phyloP scores from a whole-genome alignment of 495 filamentous ascomycete genomes.

The Trichoderma virens region DNA sequence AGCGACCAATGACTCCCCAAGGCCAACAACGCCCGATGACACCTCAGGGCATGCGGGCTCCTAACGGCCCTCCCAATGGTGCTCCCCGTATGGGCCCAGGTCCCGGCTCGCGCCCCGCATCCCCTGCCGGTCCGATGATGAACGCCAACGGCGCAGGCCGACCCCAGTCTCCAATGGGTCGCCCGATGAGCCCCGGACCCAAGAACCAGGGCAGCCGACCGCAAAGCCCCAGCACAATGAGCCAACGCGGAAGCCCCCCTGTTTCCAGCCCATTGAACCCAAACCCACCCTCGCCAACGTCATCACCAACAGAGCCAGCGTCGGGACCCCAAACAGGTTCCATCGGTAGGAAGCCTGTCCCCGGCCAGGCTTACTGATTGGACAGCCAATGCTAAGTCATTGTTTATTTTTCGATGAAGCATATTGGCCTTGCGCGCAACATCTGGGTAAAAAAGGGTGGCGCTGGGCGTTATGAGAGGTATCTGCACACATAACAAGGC shows the following conservation, averaged over 20 bases:
- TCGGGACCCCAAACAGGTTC: slow-evolving; percentile 29
- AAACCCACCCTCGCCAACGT: slow-evolving; percentile 19
- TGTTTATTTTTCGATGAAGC: not conserved
- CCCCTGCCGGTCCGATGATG: slow-evolving; percentile 26
- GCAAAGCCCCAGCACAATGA: slow-evolving; percentile 26
- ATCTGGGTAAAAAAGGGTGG: not conserved
- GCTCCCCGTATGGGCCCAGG: slow-evolving; percentile 33
- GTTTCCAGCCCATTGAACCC: slow-evolving; percentile 57
- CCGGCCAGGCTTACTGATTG: slow-evolving; percentile 39
- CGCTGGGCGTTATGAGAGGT: not conserved
- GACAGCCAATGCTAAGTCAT: not conserved
- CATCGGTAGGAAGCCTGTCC: slow-evolving; percentile 38
- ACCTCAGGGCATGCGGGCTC: slow-evolving; percentile 21
- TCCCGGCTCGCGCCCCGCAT: slow-evolving; percentile 25
- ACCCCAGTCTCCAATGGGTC: slow-evolving; percentile 37
- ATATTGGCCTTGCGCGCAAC: slow-evolving; percentile 1
- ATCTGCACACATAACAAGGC: not conserved
- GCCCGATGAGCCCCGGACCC: slow-evolving; percentile 16
- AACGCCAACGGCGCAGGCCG: slow-evolving; percentile 25
- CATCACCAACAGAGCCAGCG: slow-evolving; percentile 21
- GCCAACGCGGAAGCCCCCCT: slow-evolving; percentile 42
- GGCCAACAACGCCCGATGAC: slow-evolving; percentile 43
- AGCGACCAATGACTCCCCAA: slow-evolving; percentile 23
- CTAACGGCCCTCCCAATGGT: slow-evolving; percentile 33
- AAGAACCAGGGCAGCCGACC: slow-evolving; percentile 16